Base-by-base conservation (phyloP, 805 yeast genomes). In the Dipodascopsis tothii region DNA sequence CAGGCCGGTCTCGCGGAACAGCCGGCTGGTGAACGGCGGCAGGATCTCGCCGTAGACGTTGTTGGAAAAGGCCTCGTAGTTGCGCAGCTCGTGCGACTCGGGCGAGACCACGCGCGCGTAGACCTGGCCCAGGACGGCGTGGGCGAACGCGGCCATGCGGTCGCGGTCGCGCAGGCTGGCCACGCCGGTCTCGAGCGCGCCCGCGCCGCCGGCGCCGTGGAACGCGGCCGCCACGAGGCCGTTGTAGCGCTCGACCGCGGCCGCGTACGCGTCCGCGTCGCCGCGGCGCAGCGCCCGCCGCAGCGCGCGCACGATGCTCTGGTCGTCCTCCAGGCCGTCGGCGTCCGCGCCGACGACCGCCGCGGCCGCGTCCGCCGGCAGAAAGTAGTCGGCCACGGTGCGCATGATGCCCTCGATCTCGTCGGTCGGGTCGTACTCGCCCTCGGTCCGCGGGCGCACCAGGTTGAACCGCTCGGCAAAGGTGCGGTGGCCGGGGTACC, bases 41-140 rank as follows among this genome's bases (percentile, higher is more conserved):
- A 88, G 68, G 45, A 88, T 66, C 62, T 88, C 96, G 6, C 96
- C 96, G 61, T 88, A 88, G 0, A 86, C 95, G 56, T 79, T 84
- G 51, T 84, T 87, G 5, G 95, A 84, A 59, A 88, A 88, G 0
- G 95, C 94, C 57, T 80, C 78, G 61, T 88, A 88, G 3, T 75
- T 69, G 42, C 80, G 72, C 43, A 88, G 67, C 43, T 75, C 75
- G 16, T 69, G 66, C 0, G 82, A 77, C 28, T 79, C 72, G 0
- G 94, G 92, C 1, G 94, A 78, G 5, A 88, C 90, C 1, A 83
- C 72, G 54, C 96, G 70, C 0, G 82, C 66, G 60, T 88, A 88
- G 2, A 81, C 75, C 54, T 83, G 80, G 45, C 81, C 75, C 40
- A 87, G 64, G 3, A 88, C 50, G 56, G 82, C 92, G 55, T 83